Conservation (phyloP, 495 filamentous ascomycete species). For the Tuber aestivum region DNA sequence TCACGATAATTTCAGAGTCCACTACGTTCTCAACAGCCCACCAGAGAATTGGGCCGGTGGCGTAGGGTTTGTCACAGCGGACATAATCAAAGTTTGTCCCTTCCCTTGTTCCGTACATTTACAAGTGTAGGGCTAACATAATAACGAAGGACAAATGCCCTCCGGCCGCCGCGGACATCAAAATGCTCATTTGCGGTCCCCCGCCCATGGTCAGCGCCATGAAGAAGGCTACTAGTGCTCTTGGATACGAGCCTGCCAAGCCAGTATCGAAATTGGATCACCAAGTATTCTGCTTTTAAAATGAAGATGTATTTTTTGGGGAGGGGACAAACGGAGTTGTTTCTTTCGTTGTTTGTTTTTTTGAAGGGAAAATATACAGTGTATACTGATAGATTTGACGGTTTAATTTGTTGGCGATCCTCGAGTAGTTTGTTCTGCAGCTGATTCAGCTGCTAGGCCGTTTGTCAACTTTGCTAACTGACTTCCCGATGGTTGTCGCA, state of each 20-base stretch:
- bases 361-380: neutral
- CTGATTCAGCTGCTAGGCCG: neutral
- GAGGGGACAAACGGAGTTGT: neutral
- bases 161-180: constrained; percentile 76
- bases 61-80: constrained; percentile 85
- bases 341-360: neutral
- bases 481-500: neutral
- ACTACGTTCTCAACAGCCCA: constrained; percentile 96
- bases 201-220: constrained; percentile 95
- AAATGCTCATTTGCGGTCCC: constrained; percentile 92
- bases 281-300: constrained; percentile 96
- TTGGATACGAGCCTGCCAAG: constrained; percentile 84
- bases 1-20: constrained; percentile 72
- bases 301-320: neutral
- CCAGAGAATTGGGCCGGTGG: constrained; percentile 83
- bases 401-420: neutral
- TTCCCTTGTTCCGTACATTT: neutral
- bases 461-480: neutral
- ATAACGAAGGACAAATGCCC: constrained; percentile 65
- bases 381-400: neutral
- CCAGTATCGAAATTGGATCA: constrained; percentile 96
- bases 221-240: constrained; percentile 85
- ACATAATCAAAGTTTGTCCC: constrained; percentile 77
- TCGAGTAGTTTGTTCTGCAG: neutral
- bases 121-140: constrained; percentile 23